These are phyloP conservation scores for Peronospora tabacina DNA, from an alignment of 352 stramenopile species.

Conservation along the genomic window DNA sequence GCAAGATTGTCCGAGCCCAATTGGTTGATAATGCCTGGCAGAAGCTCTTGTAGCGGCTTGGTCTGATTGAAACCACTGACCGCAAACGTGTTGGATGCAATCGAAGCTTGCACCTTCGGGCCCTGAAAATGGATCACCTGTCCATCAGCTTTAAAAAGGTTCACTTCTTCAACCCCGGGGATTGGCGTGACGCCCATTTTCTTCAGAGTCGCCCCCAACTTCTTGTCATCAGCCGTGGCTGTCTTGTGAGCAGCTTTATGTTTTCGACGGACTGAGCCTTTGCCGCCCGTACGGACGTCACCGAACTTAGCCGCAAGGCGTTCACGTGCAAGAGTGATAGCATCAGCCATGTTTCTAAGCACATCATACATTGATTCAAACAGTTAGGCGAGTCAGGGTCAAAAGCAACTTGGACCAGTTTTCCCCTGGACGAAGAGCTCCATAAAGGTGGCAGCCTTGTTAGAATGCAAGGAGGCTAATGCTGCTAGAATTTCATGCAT, in stretches of 20 bases:
- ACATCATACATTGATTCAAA: not conserved
- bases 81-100: slow-evolving; percentile 98
- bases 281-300: slow-evolving; percentile 91
- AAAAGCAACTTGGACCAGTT: not conserved
- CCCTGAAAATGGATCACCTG: slow-evolving; percentile 98
- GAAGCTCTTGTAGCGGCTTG: slow-evolving; percentile 96
- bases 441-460: not conserved
- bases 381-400: not conserved
- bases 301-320: slow-evolving; percentile 81
- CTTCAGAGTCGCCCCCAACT: slow-evolving; percentile 95
- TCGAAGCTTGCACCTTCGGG: slow-evolving; percentile 97
- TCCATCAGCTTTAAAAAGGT: slow-evolving; percentile 99
- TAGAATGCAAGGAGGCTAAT: not conserved
- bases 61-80: slow-evolving; percentile 92
- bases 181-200: slow-evolving; percentile 98
- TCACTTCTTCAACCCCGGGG: slow-evolving; percentile 97
- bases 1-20: slow-evolving; percentile 95
- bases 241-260: slow-evolving; percentile 92
- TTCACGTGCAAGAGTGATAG: slow-evolving; percentile 85
- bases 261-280: slow-evolving; percentile 94
- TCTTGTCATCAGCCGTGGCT: slow-evolving; percentile 94
- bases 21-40: slow-evolving; percentile 98
- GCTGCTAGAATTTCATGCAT: not conserved
- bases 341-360: slow-evolving; percentile 69
- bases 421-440: not conserved